Evolutionary conservation across 225 moss, liverwort and hornwort genomes (phyloP).

Genomic region (Neckera pumila): DNA sequence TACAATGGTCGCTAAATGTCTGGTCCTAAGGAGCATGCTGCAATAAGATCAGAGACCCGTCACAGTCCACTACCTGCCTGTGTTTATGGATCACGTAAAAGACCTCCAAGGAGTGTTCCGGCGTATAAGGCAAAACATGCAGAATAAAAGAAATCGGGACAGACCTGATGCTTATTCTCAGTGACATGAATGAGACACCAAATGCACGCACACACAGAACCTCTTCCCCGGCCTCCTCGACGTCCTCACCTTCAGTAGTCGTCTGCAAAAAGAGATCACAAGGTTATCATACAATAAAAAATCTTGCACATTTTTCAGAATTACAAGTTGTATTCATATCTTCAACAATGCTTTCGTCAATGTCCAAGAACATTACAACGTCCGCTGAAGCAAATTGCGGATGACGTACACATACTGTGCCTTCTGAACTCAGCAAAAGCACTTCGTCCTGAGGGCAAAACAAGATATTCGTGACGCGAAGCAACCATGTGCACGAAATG

Average conservation of each 20-base stretch:
- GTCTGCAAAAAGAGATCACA: constrained; percentile 12
- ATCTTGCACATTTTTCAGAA: background rate
- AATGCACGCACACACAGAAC: constrained; percentile 91
- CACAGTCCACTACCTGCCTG: background rate
- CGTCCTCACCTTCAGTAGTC: constrained; percentile 7
- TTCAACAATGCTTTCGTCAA: background rate
- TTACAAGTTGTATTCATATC: background rate
- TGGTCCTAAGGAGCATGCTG: background rate
- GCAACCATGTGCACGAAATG: background rate
- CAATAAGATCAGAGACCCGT: background rate
- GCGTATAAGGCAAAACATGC: background rate
- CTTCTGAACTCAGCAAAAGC: background rate
- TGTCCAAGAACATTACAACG: background rate
- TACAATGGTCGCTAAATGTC: background rate
- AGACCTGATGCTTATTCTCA: constrained; percentile 93
- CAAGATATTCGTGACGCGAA: background rate
- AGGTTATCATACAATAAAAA: background rate
- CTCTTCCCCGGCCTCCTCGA: constrained; percentile 75
- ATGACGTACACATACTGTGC: background rate
- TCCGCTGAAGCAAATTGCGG: background rate
- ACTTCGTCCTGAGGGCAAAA: background rate
- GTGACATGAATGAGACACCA: constrained; percentile 76
- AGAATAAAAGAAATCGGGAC: background rate
- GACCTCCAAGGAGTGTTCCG: background rate
- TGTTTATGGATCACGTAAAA: background rate